Conservation (phyloP, 2,329 filamentous ascomycete species). For the Graphilbum sp. region DNA sequence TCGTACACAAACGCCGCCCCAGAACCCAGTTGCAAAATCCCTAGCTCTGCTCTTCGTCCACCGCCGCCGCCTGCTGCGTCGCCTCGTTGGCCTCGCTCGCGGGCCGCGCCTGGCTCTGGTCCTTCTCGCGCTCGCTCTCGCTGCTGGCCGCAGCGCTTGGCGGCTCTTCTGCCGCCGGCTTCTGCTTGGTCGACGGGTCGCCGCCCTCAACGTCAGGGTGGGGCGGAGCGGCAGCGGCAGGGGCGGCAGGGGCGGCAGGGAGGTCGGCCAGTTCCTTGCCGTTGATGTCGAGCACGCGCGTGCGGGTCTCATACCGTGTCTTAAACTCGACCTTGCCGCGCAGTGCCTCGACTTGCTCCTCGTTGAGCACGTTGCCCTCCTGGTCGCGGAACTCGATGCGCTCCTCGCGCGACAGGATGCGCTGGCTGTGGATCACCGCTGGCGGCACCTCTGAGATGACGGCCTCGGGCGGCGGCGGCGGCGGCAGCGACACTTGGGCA, state of each 20-base stretch:
- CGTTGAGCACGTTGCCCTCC: slow-evolving; percentile 73
- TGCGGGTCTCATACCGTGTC: slow-evolving; percentile 91
- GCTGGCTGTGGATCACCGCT: slow-evolving; percentile 17
- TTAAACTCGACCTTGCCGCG: slow-evolving; percentile 91
- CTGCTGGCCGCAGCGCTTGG: slow-evolving; percentile 30
- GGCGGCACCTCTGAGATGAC: background rate
- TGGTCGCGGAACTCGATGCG: slow-evolving; percentile 90
- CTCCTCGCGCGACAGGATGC: slow-evolving; percentile 48
- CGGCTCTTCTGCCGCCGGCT: slow-evolving; percentile 19
- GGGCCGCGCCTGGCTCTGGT: slow-evolving; percentile 40
- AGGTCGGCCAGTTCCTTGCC: slow-evolving; percentile 51
- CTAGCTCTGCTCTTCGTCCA: no score
- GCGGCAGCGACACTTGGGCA: slow-evolving; percentile 4
- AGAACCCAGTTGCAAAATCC: no score
- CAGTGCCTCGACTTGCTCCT: slow-evolving; percentile 67
- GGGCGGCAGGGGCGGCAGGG: slow-evolving; percentile 11
- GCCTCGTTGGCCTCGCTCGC: slow-evolving; percentile 43
- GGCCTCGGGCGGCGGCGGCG: slow-evolving; percentile 6
- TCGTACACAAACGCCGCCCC: no score
- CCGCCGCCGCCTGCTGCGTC: slow-evolving; percentile 1
- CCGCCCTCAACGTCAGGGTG: slow-evolving; percentile 46
- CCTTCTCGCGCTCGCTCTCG: slow-evolving; percentile 42
- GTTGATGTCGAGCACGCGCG: slow-evolving; percentile 60
- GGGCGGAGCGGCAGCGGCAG: slow-evolving; percentile 26
- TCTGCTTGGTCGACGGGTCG: slow-evolving; percentile 36